phyloP scores from a whole-genome alignment of 805 yeast genomes.

The Phaffomyces thermotolerans region DNA sequence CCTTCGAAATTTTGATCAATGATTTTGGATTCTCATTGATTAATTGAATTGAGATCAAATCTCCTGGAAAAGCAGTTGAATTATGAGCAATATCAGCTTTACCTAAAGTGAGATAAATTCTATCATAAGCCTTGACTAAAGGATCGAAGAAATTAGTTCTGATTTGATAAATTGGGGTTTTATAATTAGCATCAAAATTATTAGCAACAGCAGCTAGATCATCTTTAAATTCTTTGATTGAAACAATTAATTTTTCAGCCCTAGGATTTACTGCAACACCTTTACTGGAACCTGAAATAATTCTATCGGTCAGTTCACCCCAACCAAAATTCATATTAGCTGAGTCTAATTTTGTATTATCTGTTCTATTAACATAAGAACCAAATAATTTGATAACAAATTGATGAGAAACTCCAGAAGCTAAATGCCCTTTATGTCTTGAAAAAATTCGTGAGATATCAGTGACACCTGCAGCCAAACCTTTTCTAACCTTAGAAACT shows the following conservation, averaged over 20 bases:
- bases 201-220: conserved; percentile 28
- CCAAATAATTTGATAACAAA: conserved; percentile 68
- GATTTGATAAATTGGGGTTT: conserved; percentile 56
- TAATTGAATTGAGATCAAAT: conserved; percentile 37
- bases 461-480: conserved; percentile 83
- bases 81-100: conserved; percentile 29
- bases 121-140: conserved; percentile 49
- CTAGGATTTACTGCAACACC: conserved; percentile 81
- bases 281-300: conserved; percentile 62
- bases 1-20: conserved; percentile 52
- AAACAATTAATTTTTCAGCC: conserved; percentile 60
- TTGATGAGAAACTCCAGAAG: conserved; percentile 59
- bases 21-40: conserved; percentile 47
- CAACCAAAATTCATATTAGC: conserved; percentile 59
- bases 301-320: conserved; percentile 81
- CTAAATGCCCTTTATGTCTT: conserved; percentile 49
- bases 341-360: conserved; percentile 29
- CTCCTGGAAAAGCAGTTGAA: conserved; percentile 25
- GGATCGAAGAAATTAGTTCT: conserved; percentile 62
- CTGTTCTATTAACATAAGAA: conserved; percentile 43
- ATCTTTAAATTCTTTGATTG: conserved; percentile 66
- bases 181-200: conserved; percentile 29
- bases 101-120: conserved; percentile 54
- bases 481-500: conserved; percentile 46
- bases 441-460: conserved; percentile 78